Conservation (phyloP, 2,329 filamentous ascomycete species). For the Cladosporium sphaerospermum region DNA sequence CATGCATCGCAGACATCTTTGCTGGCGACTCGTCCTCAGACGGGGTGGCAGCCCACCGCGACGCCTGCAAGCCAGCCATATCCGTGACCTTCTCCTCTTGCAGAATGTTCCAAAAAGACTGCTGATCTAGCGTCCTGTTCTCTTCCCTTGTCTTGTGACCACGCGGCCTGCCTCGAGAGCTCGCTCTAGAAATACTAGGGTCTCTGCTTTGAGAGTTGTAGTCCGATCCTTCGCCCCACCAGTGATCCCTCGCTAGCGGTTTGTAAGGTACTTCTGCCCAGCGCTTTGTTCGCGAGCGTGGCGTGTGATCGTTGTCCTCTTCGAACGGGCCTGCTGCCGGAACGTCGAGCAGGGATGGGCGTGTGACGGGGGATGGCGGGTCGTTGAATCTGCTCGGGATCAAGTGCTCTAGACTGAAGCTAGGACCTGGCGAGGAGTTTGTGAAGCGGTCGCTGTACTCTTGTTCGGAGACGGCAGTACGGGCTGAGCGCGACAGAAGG, state of each 20-base stretch:
- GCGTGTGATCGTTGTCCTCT: slow-evolving; percentile 23
- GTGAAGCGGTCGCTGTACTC: slow-evolving; percentile 22
- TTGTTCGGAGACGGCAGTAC: slow-evolving; percentile 28
- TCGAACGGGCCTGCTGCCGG: slow-evolving; percentile 13
- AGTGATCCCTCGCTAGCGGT: slow-evolving; percentile 68
- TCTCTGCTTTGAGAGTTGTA: slow-evolving; percentile 42
- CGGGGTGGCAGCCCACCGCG: slow-evolving; percentile 26
- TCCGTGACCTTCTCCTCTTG: slow-evolving; percentile 34
- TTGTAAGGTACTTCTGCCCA: slow-evolving; percentile 27
- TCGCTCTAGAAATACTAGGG: slow-evolving; percentile 13
- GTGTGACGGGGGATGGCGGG: slow-evolving; percentile 15
- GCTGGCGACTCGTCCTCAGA: slow-evolving; percentile 11
- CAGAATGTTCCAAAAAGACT: slow-evolving; percentile 42
- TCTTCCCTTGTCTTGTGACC: slow-evolving; percentile 36
- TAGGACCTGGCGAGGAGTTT: slow-evolving; percentile 26
- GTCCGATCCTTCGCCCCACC: slow-evolving; percentile 73
- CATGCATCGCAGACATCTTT: slow-evolving; percentile 6
- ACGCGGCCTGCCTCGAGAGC: slow-evolving; percentile 9
- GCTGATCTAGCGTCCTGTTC: slow-evolving; percentile 45
- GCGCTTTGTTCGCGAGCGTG: slow-evolving; percentile 26
- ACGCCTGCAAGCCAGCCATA: slow-evolving; percentile 29
- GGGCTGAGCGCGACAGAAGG: slow-evolving; percentile 25
- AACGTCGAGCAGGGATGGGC: slow-evolving; percentile 9
- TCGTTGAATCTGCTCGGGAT: slow-evolving; percentile 26
- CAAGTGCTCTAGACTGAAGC: slow-evolving; percentile 31